A percentile compares a stretch with the other conserved stretches of the same genome.
phyloP scores from a whole-genome alignment of 257 asterid species.

The Forsythia viridissima region DNA sequence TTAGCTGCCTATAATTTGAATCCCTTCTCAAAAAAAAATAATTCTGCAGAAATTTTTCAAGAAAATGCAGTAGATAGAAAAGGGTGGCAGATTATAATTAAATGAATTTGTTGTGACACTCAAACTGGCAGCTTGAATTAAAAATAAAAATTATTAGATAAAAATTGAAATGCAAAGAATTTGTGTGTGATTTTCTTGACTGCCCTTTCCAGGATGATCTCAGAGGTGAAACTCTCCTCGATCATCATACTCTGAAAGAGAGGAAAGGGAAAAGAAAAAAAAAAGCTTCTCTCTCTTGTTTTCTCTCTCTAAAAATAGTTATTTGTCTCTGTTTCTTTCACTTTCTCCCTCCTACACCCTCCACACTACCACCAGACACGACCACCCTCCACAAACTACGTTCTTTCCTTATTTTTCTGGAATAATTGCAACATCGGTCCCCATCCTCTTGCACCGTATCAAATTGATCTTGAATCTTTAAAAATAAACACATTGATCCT shows the following conservation, averaged over 20 bases:
- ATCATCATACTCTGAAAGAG: slow-evolving; percentile 80
- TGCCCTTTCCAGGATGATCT: slow-evolving; percentile 85
- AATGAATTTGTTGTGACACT: slow-evolving; percentile 10
- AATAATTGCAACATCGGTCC: background rate
- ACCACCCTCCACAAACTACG: slow-evolving; percentile 9
- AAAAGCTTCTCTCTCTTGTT: slow-evolving; percentile 40
- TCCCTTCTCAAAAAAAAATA: background rate
- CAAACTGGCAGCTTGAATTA: slow-evolving; percentile 32
- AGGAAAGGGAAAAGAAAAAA: slow-evolving; percentile 39
- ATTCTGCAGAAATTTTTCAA: background rate
- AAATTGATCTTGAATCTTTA: background rate
- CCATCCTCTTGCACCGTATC: background rate
- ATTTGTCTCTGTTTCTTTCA: slow-evolving; percentile 25
- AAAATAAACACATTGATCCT: background rate
- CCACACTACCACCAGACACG: slow-evolving; percentile 5
- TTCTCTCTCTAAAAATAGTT: slow-evolving; percentile 42
- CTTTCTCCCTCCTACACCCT: slow-evolving; percentile 42
- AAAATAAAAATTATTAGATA: background rate
- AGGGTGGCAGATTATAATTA: slow-evolving; percentile 22
- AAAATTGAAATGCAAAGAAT: slow-evolving; percentile 21
- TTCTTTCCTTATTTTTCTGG: slow-evolving; percentile 10
- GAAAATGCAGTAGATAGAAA: slow-evolving; percentile 21
- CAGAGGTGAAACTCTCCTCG: slow-evolving; percentile 81
- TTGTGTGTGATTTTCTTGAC: slow-evolving; percentile 41
- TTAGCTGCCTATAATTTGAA: slow-evolving; percentile 12